Conservation (phyloP, 805 yeast species). For the Candida boleticola region DNA sequence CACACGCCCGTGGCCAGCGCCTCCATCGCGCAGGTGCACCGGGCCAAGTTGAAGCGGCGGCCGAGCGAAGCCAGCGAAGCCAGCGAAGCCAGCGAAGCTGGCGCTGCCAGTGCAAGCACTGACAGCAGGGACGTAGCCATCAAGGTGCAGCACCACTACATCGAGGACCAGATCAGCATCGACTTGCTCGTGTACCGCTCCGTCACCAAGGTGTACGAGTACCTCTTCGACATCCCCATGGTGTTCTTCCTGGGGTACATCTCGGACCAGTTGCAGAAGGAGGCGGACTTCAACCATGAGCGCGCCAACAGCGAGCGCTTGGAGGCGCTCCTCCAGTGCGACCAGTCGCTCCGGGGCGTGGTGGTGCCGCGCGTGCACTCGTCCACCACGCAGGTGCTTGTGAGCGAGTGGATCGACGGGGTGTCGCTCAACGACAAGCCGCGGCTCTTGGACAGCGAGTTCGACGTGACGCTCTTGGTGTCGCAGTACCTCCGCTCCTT, state of each 20-base stretch:
- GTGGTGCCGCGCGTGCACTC: conserved; percentile 56
- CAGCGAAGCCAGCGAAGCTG: background rate
- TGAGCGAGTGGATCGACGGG: conserved; percentile 79
- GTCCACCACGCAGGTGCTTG: conserved; percentile 51
- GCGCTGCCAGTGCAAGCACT: background rate
- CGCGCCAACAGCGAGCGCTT: conserved; percentile 48
- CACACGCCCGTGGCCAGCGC: conserved; percentile 71
- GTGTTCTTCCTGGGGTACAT: conserved; percentile 55
- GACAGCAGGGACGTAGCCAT: conserved; percentile 57
- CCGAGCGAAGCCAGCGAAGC: conserved; percentile 6
- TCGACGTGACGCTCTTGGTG: conserved; percentile 43
- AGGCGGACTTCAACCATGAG: conserved; percentile 62
- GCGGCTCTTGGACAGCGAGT: conserved; percentile 38
- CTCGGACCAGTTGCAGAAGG: conserved; percentile 54
- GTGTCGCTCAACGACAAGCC: conserved; percentile 50
- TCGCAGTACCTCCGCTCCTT: conserved; percentile 48
- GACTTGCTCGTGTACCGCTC: conserved; percentile 60
- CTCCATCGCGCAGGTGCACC: conserved; percentile 69
- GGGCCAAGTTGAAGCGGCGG: conserved; percentile 45
- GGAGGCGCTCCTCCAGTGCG: conserved; percentile 36
- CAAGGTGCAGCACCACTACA: conserved; percentile 65
- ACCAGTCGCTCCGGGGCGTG: conserved; percentile 35
- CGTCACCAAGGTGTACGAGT: conserved; percentile 52
- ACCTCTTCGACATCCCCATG: conserved; percentile 63
- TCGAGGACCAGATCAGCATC: conserved; percentile 55